These are phyloP conservation scores for Botryotinia narcissicola DNA, from an alignment of 2,329 filamentous ascomycete species.

Conservation along the genomic window DNA sequence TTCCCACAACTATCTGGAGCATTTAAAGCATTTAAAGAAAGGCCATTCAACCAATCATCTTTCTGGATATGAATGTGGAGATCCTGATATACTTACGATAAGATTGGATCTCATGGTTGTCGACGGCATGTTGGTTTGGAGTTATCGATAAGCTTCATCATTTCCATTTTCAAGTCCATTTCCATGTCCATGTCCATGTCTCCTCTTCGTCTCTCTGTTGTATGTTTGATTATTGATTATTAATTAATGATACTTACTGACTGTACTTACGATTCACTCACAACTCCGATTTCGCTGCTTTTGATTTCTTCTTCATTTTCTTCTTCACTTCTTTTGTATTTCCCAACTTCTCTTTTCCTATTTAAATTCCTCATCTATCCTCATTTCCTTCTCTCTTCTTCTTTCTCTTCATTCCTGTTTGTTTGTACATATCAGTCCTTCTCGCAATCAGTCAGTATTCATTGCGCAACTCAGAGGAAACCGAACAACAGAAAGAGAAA, in stretches of 20 bases:
- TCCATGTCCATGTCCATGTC: not conserved
- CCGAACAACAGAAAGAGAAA: not conserved
- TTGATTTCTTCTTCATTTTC: not conserved
- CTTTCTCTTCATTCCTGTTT: not conserved
- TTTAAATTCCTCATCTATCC: not conserved
- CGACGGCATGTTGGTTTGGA: not conserved
- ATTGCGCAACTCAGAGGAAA: not conserved
- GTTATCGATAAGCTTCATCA: constrained; percentile 11
- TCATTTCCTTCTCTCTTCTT: not conserved
- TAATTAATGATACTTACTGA: not conserved
- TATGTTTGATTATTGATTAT: not conserved
- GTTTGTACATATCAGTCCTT: not conserved
- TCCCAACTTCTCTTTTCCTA: not conserved
- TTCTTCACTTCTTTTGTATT: not conserved
- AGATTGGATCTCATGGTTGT: constrained; percentile 3
- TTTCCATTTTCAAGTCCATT: not conserved
- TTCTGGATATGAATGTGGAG: not conserved
- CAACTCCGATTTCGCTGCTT: not conserved
- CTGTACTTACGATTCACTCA: too few species aligned
- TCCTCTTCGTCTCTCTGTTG: not conserved
- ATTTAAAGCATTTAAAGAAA: not conserved
- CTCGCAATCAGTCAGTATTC: not conserved
- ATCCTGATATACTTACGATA: not conserved
- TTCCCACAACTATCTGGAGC: not conserved
- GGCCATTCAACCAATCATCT: not conserved